phyloP scores from a whole-genome alignment of 1,139 yeast genomes.

The Lizanozyma gosingica region DNA sequence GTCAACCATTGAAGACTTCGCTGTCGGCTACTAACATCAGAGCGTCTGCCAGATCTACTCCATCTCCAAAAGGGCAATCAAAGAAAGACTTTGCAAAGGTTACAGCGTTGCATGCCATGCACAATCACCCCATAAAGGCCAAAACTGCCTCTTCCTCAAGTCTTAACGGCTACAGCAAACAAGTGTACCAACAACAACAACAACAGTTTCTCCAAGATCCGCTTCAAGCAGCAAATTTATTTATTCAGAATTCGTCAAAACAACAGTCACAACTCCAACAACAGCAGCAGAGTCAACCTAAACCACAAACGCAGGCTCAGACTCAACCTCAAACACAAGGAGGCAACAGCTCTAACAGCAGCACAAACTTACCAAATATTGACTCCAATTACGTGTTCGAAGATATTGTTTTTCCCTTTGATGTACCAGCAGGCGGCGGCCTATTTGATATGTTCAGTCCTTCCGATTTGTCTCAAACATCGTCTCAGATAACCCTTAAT shows the following conservation, averaged over 20 bases:
- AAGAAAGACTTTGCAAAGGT: not conserved
- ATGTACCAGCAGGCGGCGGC: slow-evolving; percentile 14
- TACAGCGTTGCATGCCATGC: not conserved
- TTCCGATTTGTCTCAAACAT: slow-evolving; percentile 4
- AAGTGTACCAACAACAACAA: slow-evolving; percentile 2
- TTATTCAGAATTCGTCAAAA: not conserved
- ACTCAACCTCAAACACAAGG: not conserved
- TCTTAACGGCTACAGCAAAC: slow-evolving; percentile 13
- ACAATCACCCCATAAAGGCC: not conserved
- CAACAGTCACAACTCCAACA: not conserved
- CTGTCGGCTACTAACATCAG: not conserved
- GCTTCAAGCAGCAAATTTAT: slow-evolving; percentile 1
- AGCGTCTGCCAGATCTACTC: not conserved
- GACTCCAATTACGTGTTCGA: slow-evolving; percentile 22
- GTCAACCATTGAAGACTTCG: no score
- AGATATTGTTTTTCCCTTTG: slow-evolving; percentile 25
- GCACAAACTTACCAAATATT: not conserved
- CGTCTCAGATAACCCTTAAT: slow-evolving; percentile 2
- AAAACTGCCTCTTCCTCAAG: slow-evolving; percentile 1
- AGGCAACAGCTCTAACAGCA: slow-evolving; percentile 1
- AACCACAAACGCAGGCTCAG: not conserved
- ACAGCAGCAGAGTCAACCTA: not conserved
- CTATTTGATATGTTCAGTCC: slow-evolving; percentile 21
- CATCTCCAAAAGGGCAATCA: not conserved
- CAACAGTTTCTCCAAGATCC: slow-evolving; percentile 3